A percentile compares a stretch with the other conserved stretches of the same genome.
phyloP scores from a whole-genome alignment of 2,329 filamentous ascomycete genomes.

The Aspergillus sclerotialis region DNA sequence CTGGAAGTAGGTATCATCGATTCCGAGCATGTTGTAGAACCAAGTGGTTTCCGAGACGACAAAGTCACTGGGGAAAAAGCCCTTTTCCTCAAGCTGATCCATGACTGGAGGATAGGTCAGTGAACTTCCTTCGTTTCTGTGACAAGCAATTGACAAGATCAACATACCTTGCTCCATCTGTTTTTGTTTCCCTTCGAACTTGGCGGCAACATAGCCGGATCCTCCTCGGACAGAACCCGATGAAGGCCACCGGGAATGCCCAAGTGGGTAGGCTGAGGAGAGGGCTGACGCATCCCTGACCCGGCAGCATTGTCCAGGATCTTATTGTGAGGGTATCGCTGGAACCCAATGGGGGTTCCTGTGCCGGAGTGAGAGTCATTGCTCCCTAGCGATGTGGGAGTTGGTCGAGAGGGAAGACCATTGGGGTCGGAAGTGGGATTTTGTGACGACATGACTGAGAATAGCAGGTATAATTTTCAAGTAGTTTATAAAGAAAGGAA shows the following conservation, averaged over 20 bases:
- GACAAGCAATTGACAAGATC: too few relatives aligned
- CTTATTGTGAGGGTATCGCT: constrained; percentile 46
- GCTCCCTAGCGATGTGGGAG: constrained; percentile 25
- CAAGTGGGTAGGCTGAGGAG: constrained; percentile 82
- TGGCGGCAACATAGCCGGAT: constrained; percentile 88
- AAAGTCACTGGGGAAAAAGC: constrained; percentile 78
- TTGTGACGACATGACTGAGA: constrained; percentile 20
- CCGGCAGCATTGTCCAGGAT: constrained; percentile 49
- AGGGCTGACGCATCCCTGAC: constrained; percentile 60
- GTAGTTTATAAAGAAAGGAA: constrained; percentile 1
- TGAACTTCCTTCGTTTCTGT: too few relatives aligned
- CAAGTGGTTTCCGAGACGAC: constrained; percentile 81
- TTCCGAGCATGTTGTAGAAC: constrained; percentile 97
- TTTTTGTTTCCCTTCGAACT: constrained; percentile 84
- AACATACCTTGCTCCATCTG: constrained; percentile 74
- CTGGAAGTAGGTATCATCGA: constrained; percentile 97
- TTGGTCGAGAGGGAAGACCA: constrained; percentile 22
- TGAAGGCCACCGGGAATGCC: constrained; percentile 59
- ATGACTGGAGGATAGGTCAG: constrained; percentile 53
- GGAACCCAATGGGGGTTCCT: constrained; percentile 37
- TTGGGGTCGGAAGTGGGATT: constrained; percentile 22
- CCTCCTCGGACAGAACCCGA: constrained; percentile 76
- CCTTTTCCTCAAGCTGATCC: constrained; percentile 67
- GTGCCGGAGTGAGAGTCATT: constrained; percentile 29
- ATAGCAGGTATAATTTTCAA: background rate